phyloP scores from a whole-genome alignment of 208 protist species.

The Acanthamoeba divionensis region DNA sequence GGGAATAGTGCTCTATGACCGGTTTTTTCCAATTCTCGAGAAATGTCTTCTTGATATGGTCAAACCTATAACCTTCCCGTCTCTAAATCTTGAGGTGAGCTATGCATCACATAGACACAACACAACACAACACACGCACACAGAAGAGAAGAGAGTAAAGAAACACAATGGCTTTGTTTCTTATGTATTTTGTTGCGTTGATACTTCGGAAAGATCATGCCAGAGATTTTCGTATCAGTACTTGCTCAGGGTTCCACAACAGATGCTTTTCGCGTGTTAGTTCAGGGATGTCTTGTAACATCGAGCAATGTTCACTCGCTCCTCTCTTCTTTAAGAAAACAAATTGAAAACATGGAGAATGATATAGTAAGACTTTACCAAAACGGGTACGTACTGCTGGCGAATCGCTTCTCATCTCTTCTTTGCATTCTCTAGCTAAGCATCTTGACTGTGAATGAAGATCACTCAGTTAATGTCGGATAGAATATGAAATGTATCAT shows the following conservation, averaged over 20 bases:
- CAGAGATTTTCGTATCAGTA: slow-evolving; percentile 16
- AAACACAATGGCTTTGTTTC: background rate
- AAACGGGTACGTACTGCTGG: background rate
- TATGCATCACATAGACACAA: background rate
- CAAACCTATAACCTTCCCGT: slow-evolving; percentile 8
- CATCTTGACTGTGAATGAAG: background rate
- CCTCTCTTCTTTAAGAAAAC: background rate
- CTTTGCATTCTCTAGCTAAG: background rate
- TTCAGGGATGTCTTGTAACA: slow-evolving; percentile 4
- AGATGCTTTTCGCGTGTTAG: background rate
- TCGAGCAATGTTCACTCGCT: background rate
- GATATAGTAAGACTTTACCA: slow-evolving; percentile 9
- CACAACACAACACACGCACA: background rate
- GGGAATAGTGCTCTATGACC: slow-evolving; percentile 11
- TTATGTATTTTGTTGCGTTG: background rate
- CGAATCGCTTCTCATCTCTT: background rate
- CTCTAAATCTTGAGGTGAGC: slow-evolving; percentile 16
- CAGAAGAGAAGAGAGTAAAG: background rate
- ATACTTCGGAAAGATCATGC: background rate
- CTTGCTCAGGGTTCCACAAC: background rate
- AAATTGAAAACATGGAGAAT: slow-evolving; percentile 21
- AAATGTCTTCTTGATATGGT: slow-evolving; percentile 30
- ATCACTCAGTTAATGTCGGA: too few relatives aligned
- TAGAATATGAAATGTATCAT: background rate
- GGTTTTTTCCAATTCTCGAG: background rate